These are phyloP conservation scores for Termitomyces sp. DNA, from an alignment of 768 basidiomycete species.

Conservation along the genomic window DNA sequence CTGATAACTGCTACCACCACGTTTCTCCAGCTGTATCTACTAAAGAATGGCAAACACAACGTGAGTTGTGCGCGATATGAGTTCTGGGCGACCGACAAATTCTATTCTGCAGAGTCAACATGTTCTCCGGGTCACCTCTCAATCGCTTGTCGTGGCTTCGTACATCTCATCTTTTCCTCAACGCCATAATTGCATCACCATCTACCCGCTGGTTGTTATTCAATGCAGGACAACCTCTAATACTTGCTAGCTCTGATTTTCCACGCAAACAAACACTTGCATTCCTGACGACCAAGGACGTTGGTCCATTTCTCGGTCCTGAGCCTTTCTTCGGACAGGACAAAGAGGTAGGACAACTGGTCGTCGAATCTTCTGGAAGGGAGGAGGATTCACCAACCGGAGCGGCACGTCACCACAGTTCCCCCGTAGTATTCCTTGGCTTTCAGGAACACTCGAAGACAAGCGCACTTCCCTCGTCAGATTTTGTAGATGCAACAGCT, in stretches of 20 bases:
- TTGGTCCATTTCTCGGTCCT: conserved; percentile 60
- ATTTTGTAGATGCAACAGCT: conserved; percentile 50
- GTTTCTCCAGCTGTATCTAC: not conserved
- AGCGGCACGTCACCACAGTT: conserved; percentile 53
- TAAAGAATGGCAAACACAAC: conserved; percentile 10
- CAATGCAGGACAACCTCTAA: conserved; percentile 65
- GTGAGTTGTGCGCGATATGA: conserved; percentile 5
- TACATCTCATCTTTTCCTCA: conserved; percentile 68
- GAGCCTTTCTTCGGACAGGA: conserved; percentile 72
- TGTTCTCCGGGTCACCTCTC: conserved; percentile 59
- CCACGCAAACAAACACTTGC: conserved; percentile 34
- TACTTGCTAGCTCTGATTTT: conserved; percentile 31
- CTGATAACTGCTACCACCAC: not conserved
- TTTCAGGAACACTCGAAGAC: conserved; percentile 52
- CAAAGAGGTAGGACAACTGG: conserved; percentile 33
- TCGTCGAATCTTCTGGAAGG: conserved; percentile 23
- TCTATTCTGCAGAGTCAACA: conserved; percentile 21
- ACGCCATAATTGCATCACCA: conserved; percentile 54
- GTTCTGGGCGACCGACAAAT: not conserved
- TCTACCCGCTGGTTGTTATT: conserved; percentile 76
- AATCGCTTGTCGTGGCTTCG: conserved; percentile 84
- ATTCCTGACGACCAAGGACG: conserved; percentile 52
- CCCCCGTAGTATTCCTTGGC: conserved; percentile 74
- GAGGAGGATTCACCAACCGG: conserved; percentile 34
- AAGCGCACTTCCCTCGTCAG: conserved; percentile 57